phyloP scores from a whole-genome alignment of 2,329 filamentous ascomycete genomes.

The Trichoderma atrobrunneum region DNA sequence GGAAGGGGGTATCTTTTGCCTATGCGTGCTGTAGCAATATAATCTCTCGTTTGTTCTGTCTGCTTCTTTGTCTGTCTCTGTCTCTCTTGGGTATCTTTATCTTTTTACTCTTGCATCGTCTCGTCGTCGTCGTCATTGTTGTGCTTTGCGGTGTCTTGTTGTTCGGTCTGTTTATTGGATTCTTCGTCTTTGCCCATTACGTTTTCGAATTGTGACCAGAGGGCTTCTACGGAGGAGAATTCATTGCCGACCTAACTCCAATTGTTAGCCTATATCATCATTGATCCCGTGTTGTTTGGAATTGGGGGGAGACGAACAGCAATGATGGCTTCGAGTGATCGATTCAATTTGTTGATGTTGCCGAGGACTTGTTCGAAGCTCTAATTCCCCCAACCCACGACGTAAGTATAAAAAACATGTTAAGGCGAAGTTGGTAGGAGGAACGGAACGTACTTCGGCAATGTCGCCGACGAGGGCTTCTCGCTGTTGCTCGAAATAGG shows the following conservation, averaged over 20 bases:
- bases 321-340: conserved; percentile 86
- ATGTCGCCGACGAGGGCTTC: conserved; percentile 70
- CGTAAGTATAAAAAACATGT: not conserved
- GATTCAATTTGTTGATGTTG: conserved; percentile 94
- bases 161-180: conserved; percentile 29
- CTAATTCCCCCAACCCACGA: conserved; percentile 34
- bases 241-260: conserved; percentile 77
- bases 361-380: conserved; percentile 87
- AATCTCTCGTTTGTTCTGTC: not conserved
- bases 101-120: not conserved
- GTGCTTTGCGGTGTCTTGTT: conserved; percentile 26
- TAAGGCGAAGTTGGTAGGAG: not conserved
- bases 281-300: not conserved
- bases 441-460: conserved; percentile 53
- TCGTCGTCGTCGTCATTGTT: conserved; percentile 1
- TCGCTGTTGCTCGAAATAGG: conserved; percentile 75
- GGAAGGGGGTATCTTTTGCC: not conserved
- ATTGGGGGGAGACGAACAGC: conserved; percentile 54
- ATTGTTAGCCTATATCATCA: not conserved
- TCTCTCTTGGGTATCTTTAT: not conserved
- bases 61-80: not conserved
- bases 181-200: conserved; percentile 76
- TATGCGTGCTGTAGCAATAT: not conserved
- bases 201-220: conserved; percentile 96
- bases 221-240: conserved; percentile 91